Conservation (phyloP, 2,329 filamentous ascomycete genomes). For the Fusarium sp. region DNA sequence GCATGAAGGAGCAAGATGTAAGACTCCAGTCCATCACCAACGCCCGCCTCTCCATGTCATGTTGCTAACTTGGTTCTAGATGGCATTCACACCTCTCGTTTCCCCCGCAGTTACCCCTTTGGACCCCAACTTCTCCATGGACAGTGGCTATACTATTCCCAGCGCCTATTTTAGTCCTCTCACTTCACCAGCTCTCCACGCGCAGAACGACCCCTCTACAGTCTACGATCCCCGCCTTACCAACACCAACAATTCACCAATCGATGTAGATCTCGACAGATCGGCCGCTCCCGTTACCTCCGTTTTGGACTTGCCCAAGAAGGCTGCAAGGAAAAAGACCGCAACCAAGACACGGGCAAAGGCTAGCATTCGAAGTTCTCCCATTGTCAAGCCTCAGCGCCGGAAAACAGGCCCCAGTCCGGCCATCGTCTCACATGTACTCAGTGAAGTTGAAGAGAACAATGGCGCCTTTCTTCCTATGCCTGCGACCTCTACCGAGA, state of each 20-base stretch:
- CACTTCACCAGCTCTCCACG: slow-evolving; percentile 82
- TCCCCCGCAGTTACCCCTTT: slow-evolving; percentile 87
- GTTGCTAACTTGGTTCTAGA: slow-evolving; percentile 54
- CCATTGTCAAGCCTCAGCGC: slow-evolving; percentile 75
- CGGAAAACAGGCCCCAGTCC: slow-evolving; percentile 64
- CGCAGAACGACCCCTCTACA: slow-evolving; percentile 48
- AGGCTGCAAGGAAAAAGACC: slow-evolving; percentile 60
- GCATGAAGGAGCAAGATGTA: slow-evolving; percentile 75
- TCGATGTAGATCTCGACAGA: slow-evolving; percentile 66
- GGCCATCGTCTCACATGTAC: slow-evolving; percentile 64
- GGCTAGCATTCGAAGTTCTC: slow-evolving; percentile 72
- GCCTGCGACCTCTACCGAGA: slow-evolving; percentile 58
- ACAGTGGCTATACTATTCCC: slow-evolving; percentile 69
- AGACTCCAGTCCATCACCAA: slow-evolving; percentile 41
- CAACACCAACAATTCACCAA: slow-evolving; percentile 61
- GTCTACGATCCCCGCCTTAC: slow-evolving; percentile 45
- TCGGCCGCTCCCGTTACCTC: slow-evolving; percentile 49
- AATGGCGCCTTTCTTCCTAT: slow-evolving; percentile 51
- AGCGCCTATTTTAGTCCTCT: slow-evolving; percentile 84
- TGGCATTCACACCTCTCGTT: slow-evolving; percentile 82
- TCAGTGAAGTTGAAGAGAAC: slow-evolving; percentile 63
- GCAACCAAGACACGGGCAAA: slow-evolving; percentile 63
- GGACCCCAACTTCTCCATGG: slow-evolving; percentile 74
- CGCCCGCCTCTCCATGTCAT: not conserved
- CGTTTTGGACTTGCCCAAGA: slow-evolving; percentile 62